Evolutionary conservation across 2,329 filamentous ascomycete genomes (phyloP).

Genomic region (Fusarium luffae): DNA sequence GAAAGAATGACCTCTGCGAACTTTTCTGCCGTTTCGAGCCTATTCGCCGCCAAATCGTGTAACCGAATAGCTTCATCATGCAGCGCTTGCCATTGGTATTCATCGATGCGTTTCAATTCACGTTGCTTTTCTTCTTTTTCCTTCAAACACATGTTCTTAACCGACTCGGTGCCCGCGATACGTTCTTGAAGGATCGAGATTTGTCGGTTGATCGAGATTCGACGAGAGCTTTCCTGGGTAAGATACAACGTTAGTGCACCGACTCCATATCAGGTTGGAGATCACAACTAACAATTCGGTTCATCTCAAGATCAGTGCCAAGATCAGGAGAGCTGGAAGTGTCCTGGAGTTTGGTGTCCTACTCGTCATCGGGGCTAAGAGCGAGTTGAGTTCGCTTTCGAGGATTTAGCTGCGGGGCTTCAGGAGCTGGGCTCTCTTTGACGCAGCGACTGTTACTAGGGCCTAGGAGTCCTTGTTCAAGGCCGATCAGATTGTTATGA

Average conservation of each 20-base stretch:
- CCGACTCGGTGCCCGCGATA: neutral
- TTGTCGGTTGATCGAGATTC: neutral
- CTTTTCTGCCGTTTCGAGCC: neutral
- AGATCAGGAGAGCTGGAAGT: neutral
- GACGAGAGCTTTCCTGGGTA: neutral
- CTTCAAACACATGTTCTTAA: neutral
- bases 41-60: neutral
- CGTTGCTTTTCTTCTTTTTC: neutral
- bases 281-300: neutral
- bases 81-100: neutral
- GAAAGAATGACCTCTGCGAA: neutral
- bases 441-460: neutral
- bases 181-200: neutral
- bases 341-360: neutral
- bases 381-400: neutral
- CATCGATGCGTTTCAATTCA: neutral
- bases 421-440: neutral
- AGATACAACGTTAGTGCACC: neutral
- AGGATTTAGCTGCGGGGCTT: neutral
- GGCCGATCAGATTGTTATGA: neutral
- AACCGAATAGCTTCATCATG: neutral
- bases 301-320: neutral
- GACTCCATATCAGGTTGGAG: no score
- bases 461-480: neutral
- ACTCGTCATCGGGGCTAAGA: neutral